Evolutionary conservation across 2,329 filamentous ascomycete genomes (phyloP), one percentile per base, ranked within the genome.

Genomic region (Paecilomyces dactylethromorphus): DNA sequence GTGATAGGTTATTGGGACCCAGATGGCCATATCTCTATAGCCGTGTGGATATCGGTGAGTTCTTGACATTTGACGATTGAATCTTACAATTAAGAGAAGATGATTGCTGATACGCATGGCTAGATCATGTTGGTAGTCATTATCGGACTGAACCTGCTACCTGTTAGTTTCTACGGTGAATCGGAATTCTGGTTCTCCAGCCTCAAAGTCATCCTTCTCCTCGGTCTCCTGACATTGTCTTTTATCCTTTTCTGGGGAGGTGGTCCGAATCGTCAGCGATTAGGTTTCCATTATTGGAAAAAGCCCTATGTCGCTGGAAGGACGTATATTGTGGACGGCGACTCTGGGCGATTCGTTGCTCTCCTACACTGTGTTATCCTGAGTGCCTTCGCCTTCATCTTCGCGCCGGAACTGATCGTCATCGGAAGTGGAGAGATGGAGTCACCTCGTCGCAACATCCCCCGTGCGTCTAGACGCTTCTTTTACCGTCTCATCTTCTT

Each of bases 401-500:
- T 83, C 63, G 80, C 81, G 0, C 81, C 82, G 0, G 82, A 85
- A 63, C 68, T 85, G 33, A 75, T 85, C 54, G 77, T 84, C 39
- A 81, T 83, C 29, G 79, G 80, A 3, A 82, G 79, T 21, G 84
- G 83, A 11, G 85, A 87, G 64, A 85, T 84, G 77, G 74, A 82
- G 62, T 80, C 74, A 11, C 84, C 82, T 1, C 78, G 83, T n/a
- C 76, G 79, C 50, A 86, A 85, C 62, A 75, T 88, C 6, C 84
- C 84, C 15, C 81, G 76, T 18, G 85, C 84, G 1, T 82, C 81
- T 0, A 78, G 81, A n/a, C 78, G 82, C 8, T 85, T 83, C 69
- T 84, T 87, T 70, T 85, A 81, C 68, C 84, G 85, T 12, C 75
- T 87, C n/a, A 72, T 86, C 13, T 77, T 86, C 69, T 86, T 87